These are phyloP conservation scores for Ilex asprella DNA, from an alignment of 257 asterid species.

Conservation along the genomic window DNA sequence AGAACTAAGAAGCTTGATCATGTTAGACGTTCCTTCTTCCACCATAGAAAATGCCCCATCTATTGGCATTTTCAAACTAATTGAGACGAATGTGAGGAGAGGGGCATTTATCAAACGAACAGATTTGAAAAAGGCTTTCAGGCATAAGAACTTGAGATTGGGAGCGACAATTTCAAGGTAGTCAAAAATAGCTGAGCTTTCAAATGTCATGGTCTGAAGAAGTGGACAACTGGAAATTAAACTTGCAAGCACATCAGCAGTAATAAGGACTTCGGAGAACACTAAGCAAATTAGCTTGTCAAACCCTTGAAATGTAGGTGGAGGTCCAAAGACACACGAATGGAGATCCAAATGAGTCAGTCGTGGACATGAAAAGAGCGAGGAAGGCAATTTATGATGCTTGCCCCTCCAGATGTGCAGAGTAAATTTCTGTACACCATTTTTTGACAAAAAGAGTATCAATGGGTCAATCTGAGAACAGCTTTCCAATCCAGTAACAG, in stretches of 20 bases:
- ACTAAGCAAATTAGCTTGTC: neutral
- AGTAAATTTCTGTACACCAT: constrained; percentile 5
- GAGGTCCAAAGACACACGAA: constrained; percentile 2
- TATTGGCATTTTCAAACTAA: no score
- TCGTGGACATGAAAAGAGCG: neutral
- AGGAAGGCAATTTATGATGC: neutral
- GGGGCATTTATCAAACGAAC: no score
- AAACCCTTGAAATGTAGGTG: constrained; percentile 9
- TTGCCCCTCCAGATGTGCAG: neutral
- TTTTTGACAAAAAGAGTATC: neutral
- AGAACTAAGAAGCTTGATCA: no score
- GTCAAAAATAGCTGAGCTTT: neutral
- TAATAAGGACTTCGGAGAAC: neutral
- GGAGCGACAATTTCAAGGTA: neutral
- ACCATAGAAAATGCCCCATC: no score
- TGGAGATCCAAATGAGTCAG: neutral
- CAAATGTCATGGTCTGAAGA: neutral
- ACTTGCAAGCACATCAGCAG: constrained; percentile 1
- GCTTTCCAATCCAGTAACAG: neutral
- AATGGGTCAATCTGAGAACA: constrained; percentile 9
- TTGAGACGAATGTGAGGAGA: no score
- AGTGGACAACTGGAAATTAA: constrained; percentile 5
- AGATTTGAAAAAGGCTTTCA: no score
- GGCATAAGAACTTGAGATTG: neutral
- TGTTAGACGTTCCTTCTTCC: no score